phyloP scores from a whole-genome alignment of 192 early-diverging fungal genomes.

The Coemansia biformis region DNA sequence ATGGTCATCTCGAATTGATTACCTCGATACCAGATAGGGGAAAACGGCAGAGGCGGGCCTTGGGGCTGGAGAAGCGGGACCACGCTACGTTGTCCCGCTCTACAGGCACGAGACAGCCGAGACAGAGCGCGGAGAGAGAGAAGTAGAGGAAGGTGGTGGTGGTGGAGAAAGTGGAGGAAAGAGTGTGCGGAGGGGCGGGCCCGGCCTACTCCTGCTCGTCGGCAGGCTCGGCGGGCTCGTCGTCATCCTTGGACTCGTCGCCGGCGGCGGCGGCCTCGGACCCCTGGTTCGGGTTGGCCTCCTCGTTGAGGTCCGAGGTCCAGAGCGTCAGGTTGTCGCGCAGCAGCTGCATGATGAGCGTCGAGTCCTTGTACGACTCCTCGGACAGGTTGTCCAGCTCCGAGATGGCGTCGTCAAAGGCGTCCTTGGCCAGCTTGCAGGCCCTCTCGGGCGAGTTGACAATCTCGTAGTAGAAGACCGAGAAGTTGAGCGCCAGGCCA shows the following conservation, averaged over 20 bases:
- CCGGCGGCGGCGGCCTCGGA: constrained; percentile 18
- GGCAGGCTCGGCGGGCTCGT: constrained; percentile 2
- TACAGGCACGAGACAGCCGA: too few relatives aligned
- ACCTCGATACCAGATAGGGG: not conserved
- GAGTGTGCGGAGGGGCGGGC: too few relatives aligned
- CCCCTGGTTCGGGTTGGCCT: constrained; percentile 21
- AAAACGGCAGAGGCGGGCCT: not conserved
- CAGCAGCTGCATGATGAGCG: constrained; percentile 98
- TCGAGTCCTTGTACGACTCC: constrained; percentile 99
- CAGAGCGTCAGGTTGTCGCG: constrained; percentile 99
- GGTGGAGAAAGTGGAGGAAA: too few relatives aligned
- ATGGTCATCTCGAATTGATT: too few relatives aligned
- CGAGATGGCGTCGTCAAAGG: constrained; percentile 98
- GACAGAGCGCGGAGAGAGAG: too few relatives aligned
- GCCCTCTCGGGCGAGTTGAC: constrained; percentile 96
- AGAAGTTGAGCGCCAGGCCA: constrained; percentile 97
- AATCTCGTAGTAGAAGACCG: constrained; percentile 99
- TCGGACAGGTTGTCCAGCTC: constrained; percentile 97
- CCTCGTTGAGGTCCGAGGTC: constrained; percentile 82
- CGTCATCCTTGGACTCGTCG: constrained; percentile 11
- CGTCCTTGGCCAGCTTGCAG: constrained; percentile 80
- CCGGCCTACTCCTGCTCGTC: too few relatives aligned
- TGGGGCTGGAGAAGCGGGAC: too few relatives aligned
- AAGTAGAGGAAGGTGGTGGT: too few relatives aligned
- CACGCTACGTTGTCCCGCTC: too few relatives aligned